Evolutionary conservation across 1,139 yeast genomes (phyloP), one percentile per base, ranked within the genome.

Genomic region (Debaryomyces udenii): DNA sequence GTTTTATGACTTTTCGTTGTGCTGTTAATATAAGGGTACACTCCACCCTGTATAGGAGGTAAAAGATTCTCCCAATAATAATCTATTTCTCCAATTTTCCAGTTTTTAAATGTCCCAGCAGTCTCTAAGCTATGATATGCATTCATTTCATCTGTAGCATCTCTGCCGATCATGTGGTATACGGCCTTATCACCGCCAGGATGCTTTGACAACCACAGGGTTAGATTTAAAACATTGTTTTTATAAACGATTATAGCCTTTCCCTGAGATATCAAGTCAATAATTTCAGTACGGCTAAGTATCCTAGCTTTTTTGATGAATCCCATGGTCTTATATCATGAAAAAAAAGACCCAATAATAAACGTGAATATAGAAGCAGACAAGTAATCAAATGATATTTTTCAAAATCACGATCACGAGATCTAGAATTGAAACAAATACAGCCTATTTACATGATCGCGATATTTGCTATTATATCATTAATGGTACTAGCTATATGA

Each of bases 101-200:
- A 90, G 32, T 64, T 70, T 9, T 57, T 57, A 59, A 87, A 83
- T 0, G 61, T 57, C 2, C 50, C 43, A 10, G 76, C 63, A 0
- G 95, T 77, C 38, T 80, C 84, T 13, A 71, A 77, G 24, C 80
- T 64, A 56, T 89, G 96, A 56, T 87, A 85, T 9, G 91, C 91
- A 41, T 81, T 76, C 87, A 89, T 88, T 59, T 89, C 96, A 57
- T 88, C 95, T 1, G 94, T 83, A 7, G 96, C 96, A 62, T 89
- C 96, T 45, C 93, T 68, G 3, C 96, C 97, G 5, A 89, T 78
- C 84, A 89, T 76, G 61, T 89, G 96, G 49, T 70, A 71, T 10
- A 89, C 83, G 0, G 95, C 91, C 54, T 81, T 84, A 48, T 85
- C 93, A 7, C 97, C 96, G 13, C 97, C 96, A 0, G 96, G 96